Percentiles rank a stretch among this genome's conserved stretches.
Conservation (phyloP, 2,329 filamentous ascomycete species). For the Aureobasidium mangrovei region DNA sequence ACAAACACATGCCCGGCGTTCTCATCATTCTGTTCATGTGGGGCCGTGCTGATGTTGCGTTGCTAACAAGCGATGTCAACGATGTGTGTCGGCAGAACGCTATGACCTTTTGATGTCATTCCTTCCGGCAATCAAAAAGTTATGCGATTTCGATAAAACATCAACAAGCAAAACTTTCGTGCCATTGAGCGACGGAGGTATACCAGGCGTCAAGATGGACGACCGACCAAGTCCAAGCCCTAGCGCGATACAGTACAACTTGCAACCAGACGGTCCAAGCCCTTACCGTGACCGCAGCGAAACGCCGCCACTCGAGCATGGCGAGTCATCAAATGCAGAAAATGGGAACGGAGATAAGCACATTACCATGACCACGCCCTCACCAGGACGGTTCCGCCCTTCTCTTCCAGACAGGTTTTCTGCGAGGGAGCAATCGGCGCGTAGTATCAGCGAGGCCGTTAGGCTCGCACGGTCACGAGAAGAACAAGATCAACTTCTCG, state of each 20-base stretch:
- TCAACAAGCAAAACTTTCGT: not conserved
- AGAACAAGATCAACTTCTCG: constrained; percentile 42
- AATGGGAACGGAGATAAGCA: constrained; percentile 16
- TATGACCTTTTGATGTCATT: constrained; percentile 7
- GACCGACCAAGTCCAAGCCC: constrained; percentile 8
- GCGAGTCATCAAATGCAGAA: not conserved
- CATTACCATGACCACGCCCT: constrained; percentile 20
- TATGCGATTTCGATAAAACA: not conserved
- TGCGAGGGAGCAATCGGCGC: constrained; percentile 23
- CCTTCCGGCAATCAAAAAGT: not conserved
- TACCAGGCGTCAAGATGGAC: not conserved
- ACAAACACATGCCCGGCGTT: not conserved
- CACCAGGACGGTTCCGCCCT: constrained; percentile 22
- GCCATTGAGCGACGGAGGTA: constrained; percentile 1
- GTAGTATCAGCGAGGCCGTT: constrained; percentile 31
- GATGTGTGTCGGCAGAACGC: not conserved
- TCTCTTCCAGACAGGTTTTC: constrained; percentile 22
- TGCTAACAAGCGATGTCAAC: constrained; percentile 1
- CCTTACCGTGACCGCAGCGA: constrained; percentile 4
- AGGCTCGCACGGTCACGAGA: constrained; percentile 35
- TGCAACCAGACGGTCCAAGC: not conserved
- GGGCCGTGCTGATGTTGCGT: not conserved
- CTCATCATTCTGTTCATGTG: not conserved
- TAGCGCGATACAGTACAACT: constrained; percentile 8
- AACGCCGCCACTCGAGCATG: not conserved